These are phyloP conservation scores for Botrytis fragariae DNA, from an alignment of 2,329 filamentous ascomycete genomes.

Conservation along the genomic window DNA sequence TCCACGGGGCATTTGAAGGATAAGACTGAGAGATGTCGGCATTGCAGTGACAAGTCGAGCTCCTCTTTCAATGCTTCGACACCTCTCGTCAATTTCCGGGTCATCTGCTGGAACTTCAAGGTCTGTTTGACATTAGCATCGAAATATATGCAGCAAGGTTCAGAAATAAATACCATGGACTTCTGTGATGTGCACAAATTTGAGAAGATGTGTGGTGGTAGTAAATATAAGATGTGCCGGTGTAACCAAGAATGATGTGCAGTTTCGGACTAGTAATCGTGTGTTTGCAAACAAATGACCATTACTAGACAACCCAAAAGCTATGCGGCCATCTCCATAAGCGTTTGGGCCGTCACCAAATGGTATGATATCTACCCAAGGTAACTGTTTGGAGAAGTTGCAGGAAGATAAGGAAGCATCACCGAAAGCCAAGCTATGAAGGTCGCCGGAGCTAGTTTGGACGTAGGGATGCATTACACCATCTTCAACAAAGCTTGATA, in stretches of 20 bases:
- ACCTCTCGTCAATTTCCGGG: conserved; percentile 87
- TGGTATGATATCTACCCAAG: conserved; percentile 38
- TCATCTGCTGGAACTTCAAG: conserved; percentile 84
- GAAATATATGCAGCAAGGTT: not conserved
- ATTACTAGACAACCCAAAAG: conserved; percentile 64
- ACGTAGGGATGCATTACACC: conserved; percentile 30
- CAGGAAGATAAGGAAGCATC: conserved; percentile 31
- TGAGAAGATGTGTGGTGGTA: conserved; percentile 86
- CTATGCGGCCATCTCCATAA: conserved; percentile 31
- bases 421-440: conserved; percentile 34
- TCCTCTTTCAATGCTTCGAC: conserved; percentile 86
- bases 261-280: conserved; percentile 74
- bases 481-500: conserved; percentile 33
- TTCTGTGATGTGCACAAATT: conserved; percentile 80
- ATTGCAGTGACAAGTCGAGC: conserved; percentile 84
- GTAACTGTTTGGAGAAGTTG: conserved; percentile 36
- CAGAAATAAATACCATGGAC: conserved; percentile 54
- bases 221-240: conserved; percentile 84
- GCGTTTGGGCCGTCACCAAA: conserved; percentile 24
- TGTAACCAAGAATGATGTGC: conserved; percentile 86
- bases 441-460: conserved; percentile 33
- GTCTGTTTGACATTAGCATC: conserved; percentile 47
- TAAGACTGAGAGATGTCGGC: conserved; percentile 79
- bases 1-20: conserved; percentile 92
- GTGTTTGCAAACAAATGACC: conserved; percentile 79